Evolutionary conservation across 371 early-diverging fungal genomes (phyloP), one percentile per base, ranked within the genome.

Genomic region (Smittium culicis): DNA sequence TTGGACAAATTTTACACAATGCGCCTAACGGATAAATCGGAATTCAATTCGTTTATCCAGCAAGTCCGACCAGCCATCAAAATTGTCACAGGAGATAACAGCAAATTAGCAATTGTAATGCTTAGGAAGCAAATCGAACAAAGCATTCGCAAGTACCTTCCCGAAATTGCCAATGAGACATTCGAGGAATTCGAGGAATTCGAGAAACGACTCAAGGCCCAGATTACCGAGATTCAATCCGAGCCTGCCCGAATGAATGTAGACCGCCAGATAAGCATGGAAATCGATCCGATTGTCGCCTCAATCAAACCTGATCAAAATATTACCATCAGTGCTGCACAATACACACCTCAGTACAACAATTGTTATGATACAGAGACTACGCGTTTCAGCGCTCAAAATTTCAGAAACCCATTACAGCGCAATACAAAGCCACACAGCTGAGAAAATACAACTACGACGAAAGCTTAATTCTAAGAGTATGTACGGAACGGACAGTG

Each of bases 31-130:
- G 30, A 16, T 11, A 59, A 59, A 32, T 29, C 32, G 5, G 60
- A 32, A 11, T 59, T 59, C 60, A 59, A 25, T n/a, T 59, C 60
- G 5, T 59, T 59, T 32, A 59, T 59, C 32, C 60, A 59, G 32
- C 28, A 32, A 59, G 32, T 25, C 60, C 28, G 60, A 59, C 60
- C 60, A 59, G 60, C 60, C 5, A 59, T 59, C 5, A 25, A 59
- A 16, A 27, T 59, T 27, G 60, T 59, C 28, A 32, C 60, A 29
- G n/a, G 32, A 32, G 32, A 59, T 59, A 32, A 59, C 5, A 32
- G 32, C 60, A 59, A 11, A 11, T 32, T 59, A 29, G 5, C 60
- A 11, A 32, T 59, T 29, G 5, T 32, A 27, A 59, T 59, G 60
- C 32, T 59, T 27, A 59, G 60, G n/a, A 27, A 59, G 60, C 60